Evolutionary conservation across 2,329 filamentous ascomycete species (phyloP), one percentile per base, ranked within the genome.

Genomic region (Chaetomium olivaceum): DNA sequence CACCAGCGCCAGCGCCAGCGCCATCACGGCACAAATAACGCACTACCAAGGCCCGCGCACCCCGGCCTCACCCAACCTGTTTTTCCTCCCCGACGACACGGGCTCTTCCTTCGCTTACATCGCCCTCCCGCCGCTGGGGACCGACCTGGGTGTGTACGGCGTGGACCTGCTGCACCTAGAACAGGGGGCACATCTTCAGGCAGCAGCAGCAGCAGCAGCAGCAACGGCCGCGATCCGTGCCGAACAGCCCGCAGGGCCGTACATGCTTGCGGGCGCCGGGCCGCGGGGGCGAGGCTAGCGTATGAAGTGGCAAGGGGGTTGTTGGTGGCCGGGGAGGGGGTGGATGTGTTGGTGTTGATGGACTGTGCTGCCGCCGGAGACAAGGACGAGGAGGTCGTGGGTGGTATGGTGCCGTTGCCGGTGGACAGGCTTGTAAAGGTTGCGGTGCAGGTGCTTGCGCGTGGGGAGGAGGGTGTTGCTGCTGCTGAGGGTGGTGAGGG

Each of bases 21-120:
- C 39, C 39, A 43, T n/a, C 16, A 19, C 39, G 4, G 52, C 52
- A 1, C 52, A 33, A 19, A 29, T 23, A 31, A 21, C 23, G 3
- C 52, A 56, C 52, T 56, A 56, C 52, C 52, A 56, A 56, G 52
- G 52, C 52, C 52, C 52, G 19, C 52, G 52, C 52, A 56, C 52
- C 27, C 31, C 52, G 19, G 12, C 27, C 52, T 21, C 52, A 2
- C 29, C 16, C 27, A 56, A 56, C 27, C 31, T 56, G 4, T 56
- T 56, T n/a, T 14, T 56, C 52, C 27, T 56, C 27, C 52, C 52
- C 8, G 52, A 21, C 25, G 25, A n/a, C 2, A 29, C 25, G 2
- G 25, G 23, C 16, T 29, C 25, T n/a, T 21, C 46, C n/a, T 48
- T 48, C 46, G 21, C n/a, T 2, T 48, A 48, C 46, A 48, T 48